Conservation (phyloP, 352 stramenopile species). For the Pythium aristosporum region DNA sequence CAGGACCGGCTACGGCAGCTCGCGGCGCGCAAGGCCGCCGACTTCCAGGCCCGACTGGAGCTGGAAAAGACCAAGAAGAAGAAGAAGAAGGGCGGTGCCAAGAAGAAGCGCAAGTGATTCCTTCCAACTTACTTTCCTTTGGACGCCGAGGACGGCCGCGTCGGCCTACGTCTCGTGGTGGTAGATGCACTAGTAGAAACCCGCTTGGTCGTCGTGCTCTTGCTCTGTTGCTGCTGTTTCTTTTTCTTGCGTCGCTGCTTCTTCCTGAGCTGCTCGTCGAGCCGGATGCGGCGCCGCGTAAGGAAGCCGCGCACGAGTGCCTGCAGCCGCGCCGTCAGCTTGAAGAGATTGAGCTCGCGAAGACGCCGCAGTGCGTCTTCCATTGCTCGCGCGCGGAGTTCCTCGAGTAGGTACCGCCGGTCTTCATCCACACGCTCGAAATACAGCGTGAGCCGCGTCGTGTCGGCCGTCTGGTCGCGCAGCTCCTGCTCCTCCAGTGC, state of each 20-base stretch:
- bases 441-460: constrained; percentile 33
- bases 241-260: constrained; percentile 28
- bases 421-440: constrained; percentile 63
- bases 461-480: constrained; percentile 32
- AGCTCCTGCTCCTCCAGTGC: constrained; percentile 33
- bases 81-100: constrained; percentile 50
- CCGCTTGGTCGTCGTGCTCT: constrained; percentile 32
- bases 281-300: constrained; percentile 34
- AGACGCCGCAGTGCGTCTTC: constrained; percentile 32
- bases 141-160: neutral
- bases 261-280: constrained; percentile 31
- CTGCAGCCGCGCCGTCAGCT: constrained; percentile 54
- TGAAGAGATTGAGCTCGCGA: constrained; percentile 49
- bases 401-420: constrained; percentile 45
- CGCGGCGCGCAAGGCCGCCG: constrained; percentile 63
- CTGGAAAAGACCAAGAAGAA: constrained; percentile 87
- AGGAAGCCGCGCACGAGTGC: constrained; percentile 62
- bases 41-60: constrained; percentile 68
- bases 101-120: constrained; percentile 48
- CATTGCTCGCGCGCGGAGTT: constrained; percentile 38
- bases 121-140: neutral
- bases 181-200: constrained; percentile 1
- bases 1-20: constrained; percentile 69
- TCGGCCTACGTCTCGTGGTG: neutral
- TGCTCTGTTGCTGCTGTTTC: constrained; percentile 30